A percentile compares a stretch with the other conserved stretches of the same genome.
Evolutionary conservation across 306 rosid genomes (phyloP).

Genomic region (Acacia melanoxylon): DNA sequence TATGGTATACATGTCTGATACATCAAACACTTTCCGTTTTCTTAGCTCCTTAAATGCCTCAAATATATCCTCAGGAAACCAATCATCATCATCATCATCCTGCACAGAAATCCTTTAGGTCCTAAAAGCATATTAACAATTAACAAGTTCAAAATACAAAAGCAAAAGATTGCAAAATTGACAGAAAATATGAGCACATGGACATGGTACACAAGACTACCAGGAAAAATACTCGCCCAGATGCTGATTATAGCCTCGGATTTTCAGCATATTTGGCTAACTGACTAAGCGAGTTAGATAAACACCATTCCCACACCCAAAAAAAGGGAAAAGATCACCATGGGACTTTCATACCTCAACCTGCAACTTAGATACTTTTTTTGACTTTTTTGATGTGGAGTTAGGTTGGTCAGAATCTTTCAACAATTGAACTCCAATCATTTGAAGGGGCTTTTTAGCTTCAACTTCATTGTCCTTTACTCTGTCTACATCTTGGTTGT

Average conservation of each 20-base stretch:
- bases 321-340: constrained; percentile 6
- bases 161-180: not conserved
- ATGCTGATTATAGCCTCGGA: not conserved
- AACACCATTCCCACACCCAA: not conserved
- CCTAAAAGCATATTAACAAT: constrained; percentile 13
- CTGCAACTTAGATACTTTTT: constrained; percentile 44
- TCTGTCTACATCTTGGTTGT: constrained; percentile 72
- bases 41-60: constrained; percentile 96
- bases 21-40: constrained; percentile 79
- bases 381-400: constrained; percentile 64
- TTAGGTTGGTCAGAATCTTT: constrained; percentile 73
- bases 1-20: constrained; percentile 88
- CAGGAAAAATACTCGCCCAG: constrained; percentile 15
- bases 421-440: constrained; percentile 92
- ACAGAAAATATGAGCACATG: constrained; percentile 20
- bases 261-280: not conserved
- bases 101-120: constrained; percentile 37
- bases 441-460: constrained; percentile 87
- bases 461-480: constrained; percentile 79
- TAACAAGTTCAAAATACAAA: constrained; percentile 7
- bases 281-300: constrained; percentile 22
- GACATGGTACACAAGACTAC: constrained; percentile 18
- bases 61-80: constrained; percentile 82
- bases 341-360: constrained; percentile 57
- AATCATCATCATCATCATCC: constrained; percentile 90